These are phyloP conservation scores for Grosmannia serpens DNA, from an alignment of 2,329 filamentous ascomycete species.

Conservation along the genomic window DNA sequence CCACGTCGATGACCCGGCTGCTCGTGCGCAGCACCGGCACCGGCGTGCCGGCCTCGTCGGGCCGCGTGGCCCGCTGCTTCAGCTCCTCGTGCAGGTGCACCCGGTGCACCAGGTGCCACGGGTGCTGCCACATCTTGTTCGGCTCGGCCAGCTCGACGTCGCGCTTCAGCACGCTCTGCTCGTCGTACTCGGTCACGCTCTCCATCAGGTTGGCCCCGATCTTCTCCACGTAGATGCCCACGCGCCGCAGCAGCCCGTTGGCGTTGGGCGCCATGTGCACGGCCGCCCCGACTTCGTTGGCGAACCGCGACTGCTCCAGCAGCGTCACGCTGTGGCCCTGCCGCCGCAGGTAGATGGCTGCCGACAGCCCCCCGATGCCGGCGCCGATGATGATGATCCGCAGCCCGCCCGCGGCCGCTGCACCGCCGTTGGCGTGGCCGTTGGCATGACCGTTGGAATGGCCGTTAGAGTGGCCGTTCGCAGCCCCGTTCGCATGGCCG, in stretches of 20 bases:
- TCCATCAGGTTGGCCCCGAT: slow-evolving; percentile 23
- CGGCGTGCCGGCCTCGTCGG: slow-evolving; percentile 22
- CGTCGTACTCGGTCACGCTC: slow-evolving; percentile 3
- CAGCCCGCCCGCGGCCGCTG: slow-evolving; percentile 2
- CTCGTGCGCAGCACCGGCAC: slow-evolving; percentile 23
- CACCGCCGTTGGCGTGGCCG: neutral
- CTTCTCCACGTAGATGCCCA: slow-evolving; percentile 25
- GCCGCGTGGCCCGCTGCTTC: slow-evolving; percentile 30
- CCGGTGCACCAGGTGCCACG: slow-evolving; percentile 41
- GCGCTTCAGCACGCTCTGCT: slow-evolving; percentile 7
- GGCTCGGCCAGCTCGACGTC: slow-evolving; percentile 20
- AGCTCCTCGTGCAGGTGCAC: slow-evolving; percentile 39
- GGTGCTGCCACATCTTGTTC: slow-evolving; percentile 36
- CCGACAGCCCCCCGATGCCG: slow-evolving; percentile 41
- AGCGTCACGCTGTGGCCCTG: slow-evolving; percentile 36
- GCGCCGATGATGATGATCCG: slow-evolving; percentile 8
- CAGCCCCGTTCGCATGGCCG: neutral
- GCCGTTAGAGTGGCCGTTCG: neutral
- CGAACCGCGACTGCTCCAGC: slow-evolving; percentile 42
- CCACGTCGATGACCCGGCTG: slow-evolving; percentile 30
- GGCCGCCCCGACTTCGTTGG: slow-evolving; percentile 41
- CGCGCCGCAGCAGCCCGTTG: slow-evolving; percentile 39
- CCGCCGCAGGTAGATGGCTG: slow-evolving; percentile 40
- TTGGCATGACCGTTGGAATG: neutral
- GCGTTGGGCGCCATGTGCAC: slow-evolving; percentile 47